Conservation (phyloP, 2,329 filamentous ascomycete genomes). For the Arachnomyces sp. region DNA sequence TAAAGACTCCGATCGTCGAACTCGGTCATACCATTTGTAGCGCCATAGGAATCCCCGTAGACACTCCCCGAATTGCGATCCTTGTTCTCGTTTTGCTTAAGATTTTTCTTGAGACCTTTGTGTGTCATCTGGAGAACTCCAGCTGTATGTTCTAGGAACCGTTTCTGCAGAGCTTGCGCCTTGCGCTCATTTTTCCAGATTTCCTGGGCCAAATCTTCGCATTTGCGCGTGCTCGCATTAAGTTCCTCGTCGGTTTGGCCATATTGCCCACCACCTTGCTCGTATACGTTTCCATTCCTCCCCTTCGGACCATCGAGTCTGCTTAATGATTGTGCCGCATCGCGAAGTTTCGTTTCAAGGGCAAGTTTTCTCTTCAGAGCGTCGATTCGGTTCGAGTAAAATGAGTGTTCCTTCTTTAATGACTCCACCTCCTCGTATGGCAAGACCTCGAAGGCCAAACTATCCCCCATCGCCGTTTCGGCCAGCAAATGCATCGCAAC, state of each 20-base stretch:
- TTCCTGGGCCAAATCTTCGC: slow-evolving; percentile 75
- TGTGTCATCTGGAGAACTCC: slow-evolving; percentile 88
- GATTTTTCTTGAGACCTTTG: slow-evolving; percentile 57
- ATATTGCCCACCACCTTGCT: slow-evolving; percentile 23
- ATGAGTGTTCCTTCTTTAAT: slow-evolving; percentile 76
- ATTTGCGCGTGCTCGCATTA: slow-evolving; percentile 65
- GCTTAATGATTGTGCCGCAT: slow-evolving; percentile 80
- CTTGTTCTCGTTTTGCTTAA: slow-evolving; percentile 28
- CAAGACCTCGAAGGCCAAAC: slow-evolving; percentile 73
- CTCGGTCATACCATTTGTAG: slow-evolving; percentile 39
- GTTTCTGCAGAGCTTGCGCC: slow-evolving; percentile 63
- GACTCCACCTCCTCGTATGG: slow-evolving; percentile 86
- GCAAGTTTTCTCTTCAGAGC: slow-evolving; percentile 73
- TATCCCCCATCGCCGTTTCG: slow-evolving; percentile 86
- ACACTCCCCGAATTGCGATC: slow-evolving; percentile 65
- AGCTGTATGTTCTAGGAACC: slow-evolving; percentile 80
- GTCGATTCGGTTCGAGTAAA: slow-evolving; percentile 67
- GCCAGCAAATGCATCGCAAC: slow-evolving; percentile 85
- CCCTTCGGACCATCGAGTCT: slow-evolving; percentile 65
- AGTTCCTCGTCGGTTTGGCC: slow-evolving; percentile 62
- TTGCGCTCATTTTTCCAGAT: slow-evolving; percentile 72
- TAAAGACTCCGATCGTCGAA: slow-evolving; percentile 76
- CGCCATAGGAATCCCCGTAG: slow-evolving; percentile 42
- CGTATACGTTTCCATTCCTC: slow-evolving; percentile 39
- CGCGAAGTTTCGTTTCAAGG: slow-evolving; percentile 87